Conservation (phyloP, 2,329 filamentous ascomycete genomes). For the Alternaria consortialis region DNA sequence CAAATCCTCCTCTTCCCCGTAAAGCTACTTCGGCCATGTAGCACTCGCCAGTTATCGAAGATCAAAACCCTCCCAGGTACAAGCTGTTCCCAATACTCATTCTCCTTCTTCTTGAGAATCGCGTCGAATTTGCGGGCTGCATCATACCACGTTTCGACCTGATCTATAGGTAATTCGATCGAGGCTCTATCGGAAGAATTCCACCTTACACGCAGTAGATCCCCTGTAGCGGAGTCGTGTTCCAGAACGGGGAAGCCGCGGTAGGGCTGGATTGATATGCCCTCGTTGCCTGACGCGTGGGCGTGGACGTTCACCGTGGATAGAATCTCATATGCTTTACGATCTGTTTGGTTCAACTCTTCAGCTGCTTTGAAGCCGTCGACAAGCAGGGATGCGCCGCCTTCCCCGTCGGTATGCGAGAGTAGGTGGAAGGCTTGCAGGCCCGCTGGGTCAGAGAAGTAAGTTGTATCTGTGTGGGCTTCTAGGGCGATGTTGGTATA, state of each 20-base stretch:
- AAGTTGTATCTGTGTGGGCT: constrained; percentile 93
- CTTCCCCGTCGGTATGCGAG: constrained; percentile 74
- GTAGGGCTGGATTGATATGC: constrained; percentile 80
- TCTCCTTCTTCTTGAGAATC: constrained; percentile 70
- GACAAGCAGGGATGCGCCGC: constrained; percentile 82
- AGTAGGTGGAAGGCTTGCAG: constrained; percentile 93
- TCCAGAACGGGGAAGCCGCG: constrained; percentile 76
- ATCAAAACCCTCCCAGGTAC: constrained; percentile 83
- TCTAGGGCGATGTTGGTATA: constrained; percentile 87
- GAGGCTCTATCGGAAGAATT: constrained; percentile 89
- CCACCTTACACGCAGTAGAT: constrained; percentile 78
- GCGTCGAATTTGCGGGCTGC: constrained; percentile 79
- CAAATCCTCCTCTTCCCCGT: constrained; percentile 87
- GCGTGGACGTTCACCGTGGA: constrained; percentile 68
- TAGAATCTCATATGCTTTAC: constrained; percentile 67
- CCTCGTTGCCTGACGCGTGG: constrained; percentile 88
- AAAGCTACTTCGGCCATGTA: constrained; percentile 87
- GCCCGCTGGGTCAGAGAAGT: constrained; percentile 91
- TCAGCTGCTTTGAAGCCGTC: constrained; percentile 82
- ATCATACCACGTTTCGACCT: constrained; percentile 74
- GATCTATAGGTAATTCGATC: constrained; percentile 64
- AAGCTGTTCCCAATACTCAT: constrained; percentile 83
- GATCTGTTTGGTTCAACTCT: constrained; percentile 65
- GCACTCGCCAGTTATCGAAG: constrained; percentile 94
- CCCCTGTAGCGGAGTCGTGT: constrained; percentile 56